Evolutionary conservation across 2,329 filamentous ascomycete species (phyloP).

Genomic region (Botrytis squamosa): DNA sequence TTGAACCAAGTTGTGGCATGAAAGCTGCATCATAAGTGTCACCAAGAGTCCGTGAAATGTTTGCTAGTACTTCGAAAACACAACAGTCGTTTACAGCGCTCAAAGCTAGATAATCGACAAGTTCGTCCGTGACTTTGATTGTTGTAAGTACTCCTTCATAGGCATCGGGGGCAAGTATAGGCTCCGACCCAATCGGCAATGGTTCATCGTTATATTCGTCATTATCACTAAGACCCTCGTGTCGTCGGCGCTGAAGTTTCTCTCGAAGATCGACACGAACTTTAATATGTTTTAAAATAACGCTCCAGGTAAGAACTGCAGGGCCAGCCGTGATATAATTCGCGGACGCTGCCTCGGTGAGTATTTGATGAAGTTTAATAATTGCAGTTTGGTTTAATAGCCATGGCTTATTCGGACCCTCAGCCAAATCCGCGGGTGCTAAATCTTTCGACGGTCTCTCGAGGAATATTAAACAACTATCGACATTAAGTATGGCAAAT

Average conservation of each 20-base stretch:
- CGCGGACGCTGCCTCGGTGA: slow-evolving; percentile 55
- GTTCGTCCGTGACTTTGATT: slow-evolving; percentile 42
- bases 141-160: slow-evolving; percentile 48
- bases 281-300: slow-evolving; percentile 67
- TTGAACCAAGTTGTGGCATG: slow-evolving; percentile 38
- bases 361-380: slow-evolving; percentile 69
- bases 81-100: slow-evolving; percentile 47
- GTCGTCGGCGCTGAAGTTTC: slow-evolving; percentile 16
- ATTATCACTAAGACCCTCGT: slow-evolving; percentile 14
- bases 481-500: slow-evolving; percentile 63
- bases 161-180: slow-evolving; percentile 40
- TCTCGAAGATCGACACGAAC: slow-evolving; percentile 16
- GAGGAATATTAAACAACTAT: slow-evolving; percentile 31
- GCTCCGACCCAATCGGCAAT: slow-evolving; percentile 43
- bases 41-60: slow-evolving; percentile 46
- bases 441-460: slow-evolving; percentile 41
- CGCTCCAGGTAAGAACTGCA: slow-evolving; percentile 76
- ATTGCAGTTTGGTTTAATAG: slow-evolving; percentile 68
- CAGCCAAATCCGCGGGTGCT: slow-evolving; percentile 22
- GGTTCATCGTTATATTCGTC: slow-evolving; percentile 52
- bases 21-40: slow-evolving; percentile 43
- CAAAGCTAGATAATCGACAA: slow-evolving; percentile 48
- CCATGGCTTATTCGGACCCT: slow-evolving; percentile 54
- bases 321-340: slow-evolving; percentile 66
- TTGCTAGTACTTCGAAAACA: slow-evolving; percentile 49